A percentile compares a stretch with the other conserved stretches of the same genome.
Conservation (phyloP, 805 yeast species). For the Metschnikowia kunwiensis region DNA sequence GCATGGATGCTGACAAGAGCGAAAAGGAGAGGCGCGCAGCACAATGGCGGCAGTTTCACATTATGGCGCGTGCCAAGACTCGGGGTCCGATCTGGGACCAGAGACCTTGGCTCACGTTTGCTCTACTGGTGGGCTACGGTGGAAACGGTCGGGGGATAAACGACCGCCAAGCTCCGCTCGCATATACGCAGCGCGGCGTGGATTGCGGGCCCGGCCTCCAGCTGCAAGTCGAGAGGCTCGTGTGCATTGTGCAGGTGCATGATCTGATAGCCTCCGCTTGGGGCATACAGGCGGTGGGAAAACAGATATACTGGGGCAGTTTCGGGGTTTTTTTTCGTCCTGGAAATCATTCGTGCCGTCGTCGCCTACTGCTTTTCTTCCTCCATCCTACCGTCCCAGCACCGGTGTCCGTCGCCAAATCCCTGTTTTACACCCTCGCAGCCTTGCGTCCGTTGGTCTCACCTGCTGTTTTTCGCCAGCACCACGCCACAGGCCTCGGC, state of each 20-base stretch:
- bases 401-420: too few species aligned
- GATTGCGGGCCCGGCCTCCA: conserved; percentile 1
- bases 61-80: too few species aligned
- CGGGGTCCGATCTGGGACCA: too few species aligned
- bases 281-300: conserved; percentile 4
- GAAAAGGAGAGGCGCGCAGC: too few species aligned
- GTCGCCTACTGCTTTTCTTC: too few species aligned
- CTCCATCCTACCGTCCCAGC: too few species aligned
- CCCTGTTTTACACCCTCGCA: not conserved
- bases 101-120: too few species aligned
- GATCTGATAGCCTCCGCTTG: conserved; percentile 3
- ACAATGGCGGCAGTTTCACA: too few species aligned
- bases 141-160: conserved; percentile 6
- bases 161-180: conserved; percentile 4
- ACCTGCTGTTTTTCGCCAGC: conserved; percentile 12
- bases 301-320: conserved; percentile 6
- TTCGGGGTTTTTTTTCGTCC: too few species aligned
- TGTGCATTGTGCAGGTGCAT: conserved; percentile 12
- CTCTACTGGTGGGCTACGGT: too few species aligned
- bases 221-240: conserved; percentile 6
- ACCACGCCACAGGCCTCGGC: conserved; percentile 13
- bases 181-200: conserved; percentile 7
- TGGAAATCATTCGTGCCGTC: too few species aligned
- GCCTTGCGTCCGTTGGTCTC: conserved; percentile 2
- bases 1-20: too few species aligned